These are phyloP conservation scores for Neonectria punicea DNA, from an alignment of 2,329 filamentous ascomycete species.

Conservation along the genomic window DNA sequence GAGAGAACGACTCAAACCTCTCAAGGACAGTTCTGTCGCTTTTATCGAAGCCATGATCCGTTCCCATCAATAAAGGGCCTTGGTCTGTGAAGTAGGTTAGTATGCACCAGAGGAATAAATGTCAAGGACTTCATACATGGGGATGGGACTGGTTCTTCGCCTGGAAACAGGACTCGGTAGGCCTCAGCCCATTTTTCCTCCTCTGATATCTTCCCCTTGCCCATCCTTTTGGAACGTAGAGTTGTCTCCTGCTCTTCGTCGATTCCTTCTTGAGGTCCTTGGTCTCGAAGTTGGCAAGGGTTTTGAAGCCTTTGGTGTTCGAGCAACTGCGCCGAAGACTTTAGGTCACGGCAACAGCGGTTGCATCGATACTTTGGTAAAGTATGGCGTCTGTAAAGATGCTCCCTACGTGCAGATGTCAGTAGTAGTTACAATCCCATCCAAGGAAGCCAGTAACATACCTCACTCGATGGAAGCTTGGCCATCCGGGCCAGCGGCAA, in stretches of 20 bases:
- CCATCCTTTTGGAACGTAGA: conserved; percentile 15
- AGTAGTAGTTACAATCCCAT: neutral
- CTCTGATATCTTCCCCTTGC: conserved; percentile 4
- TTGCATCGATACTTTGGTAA: conserved; percentile 13
- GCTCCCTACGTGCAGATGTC: conserved; percentile 14
- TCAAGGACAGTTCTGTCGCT: neutral
- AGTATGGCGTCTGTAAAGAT: conserved; percentile 28
- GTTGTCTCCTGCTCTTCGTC: conserved; percentile 13
- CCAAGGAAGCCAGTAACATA: conserved; percentile 2
- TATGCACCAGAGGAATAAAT: neutral
- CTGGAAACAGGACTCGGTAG: conserved; percentile 32
- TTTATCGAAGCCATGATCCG: neutral
- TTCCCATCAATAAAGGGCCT: neutral
- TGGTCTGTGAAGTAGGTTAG: neutral
- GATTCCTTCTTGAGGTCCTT: conserved; percentile 20
- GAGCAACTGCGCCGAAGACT: neutral
- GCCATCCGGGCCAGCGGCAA: conserved; percentile 32
- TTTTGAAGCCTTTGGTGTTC: conserved; percentile 15
- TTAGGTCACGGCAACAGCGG: conserved; percentile 24
- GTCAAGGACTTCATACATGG: conserved; percentile 22
- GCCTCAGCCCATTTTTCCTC: conserved; percentile 30
- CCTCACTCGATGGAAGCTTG: conserved; percentile 29
- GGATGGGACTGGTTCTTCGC: conserved; percentile 16
- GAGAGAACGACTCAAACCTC: neutral
- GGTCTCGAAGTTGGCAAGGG: conserved; percentile 16